phyloP scores from a whole-genome alignment of 345 rosid species.

The Rubroshorea leprosula region DNA sequence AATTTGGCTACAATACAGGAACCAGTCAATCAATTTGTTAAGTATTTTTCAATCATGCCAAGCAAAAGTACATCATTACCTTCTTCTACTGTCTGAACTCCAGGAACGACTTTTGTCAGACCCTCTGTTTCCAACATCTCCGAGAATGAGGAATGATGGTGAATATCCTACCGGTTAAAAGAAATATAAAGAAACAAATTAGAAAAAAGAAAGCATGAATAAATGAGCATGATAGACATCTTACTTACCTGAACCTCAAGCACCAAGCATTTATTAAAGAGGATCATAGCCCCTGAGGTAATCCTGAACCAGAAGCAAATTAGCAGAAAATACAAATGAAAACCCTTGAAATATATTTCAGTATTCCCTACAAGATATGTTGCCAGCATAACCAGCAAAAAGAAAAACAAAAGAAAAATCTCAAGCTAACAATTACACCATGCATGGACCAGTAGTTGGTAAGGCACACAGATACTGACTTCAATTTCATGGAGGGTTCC shows the following conservation, averaged over 20 bases:
- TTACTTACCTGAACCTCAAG: constrained; percentile 58
- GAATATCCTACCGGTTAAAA: constrained; percentile 36
- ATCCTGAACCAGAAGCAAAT: constrained; percentile 43
- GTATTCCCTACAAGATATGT: too few species aligned
- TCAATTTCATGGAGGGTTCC: too few species aligned
- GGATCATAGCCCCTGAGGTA: constrained; percentile 37
- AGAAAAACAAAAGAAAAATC: too few species aligned
- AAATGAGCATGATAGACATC: constrained; percentile 3
- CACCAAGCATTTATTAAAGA: constrained; percentile 48
- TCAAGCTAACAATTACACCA: too few species aligned
- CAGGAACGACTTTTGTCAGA: constrained; percentile 60
- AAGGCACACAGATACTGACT: too few species aligned
- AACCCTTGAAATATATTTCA: not conserved
- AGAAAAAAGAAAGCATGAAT: constrained; percentile 5
- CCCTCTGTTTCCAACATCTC: constrained; percentile 57
- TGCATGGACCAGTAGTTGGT: too few species aligned
- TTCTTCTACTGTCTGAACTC: constrained; percentile 48
- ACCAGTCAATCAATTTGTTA: not conserved
- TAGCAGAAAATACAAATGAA: not conserved
- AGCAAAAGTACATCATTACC: too few species aligned
- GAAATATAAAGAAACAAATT: constrained; percentile 6
- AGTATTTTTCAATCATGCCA: not conserved
- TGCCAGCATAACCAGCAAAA: too few species aligned
- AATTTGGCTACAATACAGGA: not conserved
- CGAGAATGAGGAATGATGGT: constrained; percentile 37